Conservation (phyloP, 176 grass and related monocot genomes). For the Thinopyrum elongatum region DNA sequence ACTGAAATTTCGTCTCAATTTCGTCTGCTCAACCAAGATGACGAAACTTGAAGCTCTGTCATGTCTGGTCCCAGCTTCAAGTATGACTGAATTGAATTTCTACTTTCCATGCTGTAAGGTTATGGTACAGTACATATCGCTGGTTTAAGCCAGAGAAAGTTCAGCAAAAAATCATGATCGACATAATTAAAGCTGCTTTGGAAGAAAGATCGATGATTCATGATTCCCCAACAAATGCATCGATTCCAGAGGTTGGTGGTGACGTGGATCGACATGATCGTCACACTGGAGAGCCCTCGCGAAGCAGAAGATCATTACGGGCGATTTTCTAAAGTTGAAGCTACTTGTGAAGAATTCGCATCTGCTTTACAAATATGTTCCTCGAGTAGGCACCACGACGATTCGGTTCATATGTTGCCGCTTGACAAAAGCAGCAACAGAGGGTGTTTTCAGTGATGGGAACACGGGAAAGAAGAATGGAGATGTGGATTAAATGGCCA, state of each 20-base stretch:
- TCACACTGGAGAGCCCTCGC: background rate
- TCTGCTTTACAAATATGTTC: slow-evolving; percentile 13
- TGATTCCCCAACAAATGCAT: background rate
- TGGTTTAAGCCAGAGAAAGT: background rate
- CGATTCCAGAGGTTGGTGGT: background rate
- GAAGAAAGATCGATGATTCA: background rate
- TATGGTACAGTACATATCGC: background rate
- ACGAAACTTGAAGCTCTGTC: background rate
- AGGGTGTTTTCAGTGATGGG: background rate
- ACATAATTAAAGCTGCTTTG: background rate
- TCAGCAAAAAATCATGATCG: background rate
- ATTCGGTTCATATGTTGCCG: background rate
- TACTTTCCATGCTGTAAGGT: background rate
- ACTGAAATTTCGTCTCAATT: background rate
- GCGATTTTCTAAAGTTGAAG: background rate
- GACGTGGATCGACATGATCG: background rate
- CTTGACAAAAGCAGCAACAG: background rate
- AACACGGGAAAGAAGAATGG: background rate
- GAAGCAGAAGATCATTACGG: background rate
- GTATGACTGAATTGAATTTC: background rate
- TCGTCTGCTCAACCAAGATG: background rate
- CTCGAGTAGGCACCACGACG: background rate
- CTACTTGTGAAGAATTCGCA: slow-evolving; percentile 19
- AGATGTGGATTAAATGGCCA: background rate
- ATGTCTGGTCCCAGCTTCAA: background rate